Conservation (phyloP, 1,284 basidiomycete species). For the Megacollybia platyphylla region DNA sequence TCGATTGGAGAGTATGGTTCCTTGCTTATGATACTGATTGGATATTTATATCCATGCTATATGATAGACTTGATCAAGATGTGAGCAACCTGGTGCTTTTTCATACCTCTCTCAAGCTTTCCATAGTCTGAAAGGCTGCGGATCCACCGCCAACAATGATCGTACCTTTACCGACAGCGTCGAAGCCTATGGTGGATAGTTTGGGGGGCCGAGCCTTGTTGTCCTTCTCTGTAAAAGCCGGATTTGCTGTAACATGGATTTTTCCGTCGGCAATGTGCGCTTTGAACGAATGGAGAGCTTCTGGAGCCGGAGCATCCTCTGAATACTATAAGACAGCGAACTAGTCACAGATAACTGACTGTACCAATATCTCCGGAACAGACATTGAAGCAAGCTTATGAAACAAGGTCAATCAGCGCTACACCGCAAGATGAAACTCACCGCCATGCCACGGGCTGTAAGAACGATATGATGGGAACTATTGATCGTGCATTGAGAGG, state of each 20-base stretch:
- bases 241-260: slow-evolving; percentile 72
- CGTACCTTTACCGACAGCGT: slow-evolving; percentile 41
- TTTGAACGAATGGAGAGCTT: slow-evolving; percentile 76
- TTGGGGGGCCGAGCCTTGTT: slow-evolving; percentile 51
- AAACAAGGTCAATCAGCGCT: not conserved
- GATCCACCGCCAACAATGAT: slow-evolving; percentile 86
- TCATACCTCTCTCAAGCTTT: slow-evolving; percentile 71
- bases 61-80: not conserved
- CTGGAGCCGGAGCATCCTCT: slow-evolving; percentile 88
- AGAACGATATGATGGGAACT: not conserved
- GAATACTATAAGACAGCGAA: not conserved
- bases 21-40: slow-evolving; percentile 72
- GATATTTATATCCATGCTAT: slow-evolving; percentile 67
- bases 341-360: slow-evolving; percentile 9
- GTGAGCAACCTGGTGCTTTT: not conserved
- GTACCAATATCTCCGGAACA: slow-evolving; percentile 56
- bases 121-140: slow-evolving; percentile 70
- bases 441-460: slow-evolving; percentile 82
- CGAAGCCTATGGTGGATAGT: slow-evolving; percentile 27
- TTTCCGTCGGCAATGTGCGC: slow-evolving; percentile 60
- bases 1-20: slow-evolving; percentile 83
- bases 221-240: slow-evolving; percentile 52
- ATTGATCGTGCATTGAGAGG: not conserved
- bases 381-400: slow-evolving; percentile 79
- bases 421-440: slow-evolving; percentile 16